Base-by-base conservation (phyloP, 1,284 basidiomycete genomes). In the Pisolithus thermaeus region DNA sequence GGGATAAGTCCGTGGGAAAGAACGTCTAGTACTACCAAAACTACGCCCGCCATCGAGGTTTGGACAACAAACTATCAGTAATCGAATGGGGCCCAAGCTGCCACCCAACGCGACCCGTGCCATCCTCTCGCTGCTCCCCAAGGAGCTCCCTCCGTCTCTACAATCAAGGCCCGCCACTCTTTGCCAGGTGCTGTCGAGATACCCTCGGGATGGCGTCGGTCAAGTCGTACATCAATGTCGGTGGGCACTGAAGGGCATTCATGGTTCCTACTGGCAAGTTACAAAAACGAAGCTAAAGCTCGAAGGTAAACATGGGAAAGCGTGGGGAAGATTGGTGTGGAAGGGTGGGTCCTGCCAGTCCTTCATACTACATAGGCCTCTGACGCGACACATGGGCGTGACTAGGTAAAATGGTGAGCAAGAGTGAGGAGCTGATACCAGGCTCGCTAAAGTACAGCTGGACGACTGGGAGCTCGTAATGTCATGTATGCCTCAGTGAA, bases 271-370 rank as follows among this genome's bases (percentile, higher is more conserved):
- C 61, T 92, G 87, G 86, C 68, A 80, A 46, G 76, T 92, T 43
- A 88, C 86, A 7, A 73, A 77, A 59, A 77, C 84, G 25, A 70
- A 72, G 53, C 77, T 91, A 59, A 88, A 89, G 67, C 70, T 73
- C 39, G 81, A 83, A 58, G 85, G 87, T n/a, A 73, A 67, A 30
- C 82, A 87, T 57, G 90, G 87, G 3, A 87, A 84, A 62, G 88
- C 80, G 11, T 91, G 86, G 86, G 90, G 90, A 5, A 73, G 75
- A 52, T 67, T 90, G 11, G 75, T 80, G 50, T 92, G 89, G 88
- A 80, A 76, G 73, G 87, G 89, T 90, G 42, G 51, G 84, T 68
- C 28, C 8, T 30, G 4, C 3, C 11, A 28, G 16, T 35, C 8
- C 27, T 46, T 18, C 14, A 32, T 8, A 25, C 20, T 20, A 35